Percentiles rank a stretch among this genome's conserved stretches.
phyloP scores from a whole-genome alignment of 495 filamentous ascomycete genomes.

The Aspergillus kassunensis region DNA sequence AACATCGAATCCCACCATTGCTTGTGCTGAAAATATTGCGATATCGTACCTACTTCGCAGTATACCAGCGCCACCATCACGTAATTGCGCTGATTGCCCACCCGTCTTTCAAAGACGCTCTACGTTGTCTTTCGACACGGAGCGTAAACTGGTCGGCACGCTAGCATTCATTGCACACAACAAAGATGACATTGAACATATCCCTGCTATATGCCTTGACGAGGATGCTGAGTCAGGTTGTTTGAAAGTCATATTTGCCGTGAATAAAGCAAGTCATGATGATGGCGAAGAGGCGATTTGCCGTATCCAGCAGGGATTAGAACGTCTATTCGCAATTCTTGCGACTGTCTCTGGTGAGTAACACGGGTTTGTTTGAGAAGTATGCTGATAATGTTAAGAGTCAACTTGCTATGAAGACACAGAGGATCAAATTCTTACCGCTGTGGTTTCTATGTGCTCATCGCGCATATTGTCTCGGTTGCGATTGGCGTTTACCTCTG shows the following conservation, averaged over 20 bases:
- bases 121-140: not conserved
- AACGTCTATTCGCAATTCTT: conserved; percentile 10
- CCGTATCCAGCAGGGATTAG: conserved; percentile 4
- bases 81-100: not conserved
- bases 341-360: conserved; percentile 5
- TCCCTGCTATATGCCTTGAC: conserved; percentile 9
- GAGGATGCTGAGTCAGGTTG: not conserved
- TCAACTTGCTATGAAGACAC: not conserved
- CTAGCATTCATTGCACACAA: conserved; percentile 12
- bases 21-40: conserved; percentile 7
- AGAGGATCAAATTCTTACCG: conserved; percentile 1
- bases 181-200: conserved; percentile 1
- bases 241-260: conserved; percentile 10
- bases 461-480: conserved; percentile 13
- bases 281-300: conserved; percentile 6
- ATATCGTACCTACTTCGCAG: conserved; percentile 1
- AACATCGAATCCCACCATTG: not conserved
- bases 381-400: conserved; percentile 1
- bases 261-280: conserved; percentile 5
- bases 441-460: conserved; percentile 13
- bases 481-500: not conserved
- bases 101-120: not conserved
- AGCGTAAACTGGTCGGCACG: not conserved
- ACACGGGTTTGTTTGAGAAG: not conserved
- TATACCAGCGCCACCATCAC: conserved; percentile 6